Base-by-base conservation (phyloP, 148 eudicot species). In the Spergularia marina region DNA sequence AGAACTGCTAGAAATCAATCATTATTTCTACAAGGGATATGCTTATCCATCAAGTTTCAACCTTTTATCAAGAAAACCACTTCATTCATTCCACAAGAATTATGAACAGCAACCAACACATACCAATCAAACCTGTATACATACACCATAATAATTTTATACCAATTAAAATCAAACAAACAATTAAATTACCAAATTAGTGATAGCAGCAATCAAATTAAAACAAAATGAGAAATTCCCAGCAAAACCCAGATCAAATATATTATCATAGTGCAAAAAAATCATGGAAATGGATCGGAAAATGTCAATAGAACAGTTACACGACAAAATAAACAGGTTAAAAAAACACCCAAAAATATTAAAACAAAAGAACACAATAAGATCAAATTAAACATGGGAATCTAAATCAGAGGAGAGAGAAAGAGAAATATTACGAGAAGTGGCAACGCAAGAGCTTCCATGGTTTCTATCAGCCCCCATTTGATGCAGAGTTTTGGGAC, bases 401-500 rank as follows among this genome's bases (percentile, higher is more conserved):
- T 17, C 15, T 1, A 34, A 61, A 13, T 53, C 30, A 25, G 44
- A 4, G 25, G 25, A 54, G 71, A 69, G 16, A 69, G 70, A 62
- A n/a, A 62, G 58, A 59, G 36, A 30, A 30, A 13, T 47, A 41
- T 14, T 49, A 62, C 79, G 12, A 61, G 82, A 25, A 69, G 65
- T 53, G 15, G 70, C 11, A 25, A 56, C 34, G 44, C 75, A 70
- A 34, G 79, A 72, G 65, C 34, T 80, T 8, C 53, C 71, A 63
- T 70, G 79, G 75, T 51, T 75, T 75, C 79, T 70, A 10, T 75
- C 70, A 13, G 71, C 41, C 18, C 76, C 82, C 82, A 80, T 75
- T 44, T 7, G 63, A 54, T 53, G 17, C 54, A 67, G 49, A 30
- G 36, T 30, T 30, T 30, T 44, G 49, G 49, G 49, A 6, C 49